Conservation (phyloP, 2,329 filamentous ascomycete species). For the Colletotrichum sp. region DNA sequence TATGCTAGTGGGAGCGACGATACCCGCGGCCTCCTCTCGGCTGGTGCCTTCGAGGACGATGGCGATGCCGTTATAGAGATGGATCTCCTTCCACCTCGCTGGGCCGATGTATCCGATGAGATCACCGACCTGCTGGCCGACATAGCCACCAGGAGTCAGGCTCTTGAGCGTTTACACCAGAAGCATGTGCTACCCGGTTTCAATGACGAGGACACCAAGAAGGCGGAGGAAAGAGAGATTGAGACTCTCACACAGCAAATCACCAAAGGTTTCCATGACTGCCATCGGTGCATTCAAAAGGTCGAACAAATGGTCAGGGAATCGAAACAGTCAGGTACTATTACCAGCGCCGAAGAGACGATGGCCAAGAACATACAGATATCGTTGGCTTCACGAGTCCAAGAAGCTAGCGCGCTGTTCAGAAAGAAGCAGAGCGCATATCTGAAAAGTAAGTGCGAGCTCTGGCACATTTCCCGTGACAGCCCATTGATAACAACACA, state of each 20-base stretch:
- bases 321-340: slow-evolving; percentile 71
- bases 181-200: slow-evolving; percentile 97
- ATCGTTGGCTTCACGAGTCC: slow-evolving; percentile 83
- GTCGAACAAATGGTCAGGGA: slow-evolving; percentile 89
- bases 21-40: slow-evolving; percentile 82
- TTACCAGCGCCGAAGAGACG: slow-evolving; percentile 84
- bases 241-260: slow-evolving; percentile 90
- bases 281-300: slow-evolving; percentile 85
- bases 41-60: slow-evolving; percentile 79
- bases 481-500: slow-evolving; percentile 39
- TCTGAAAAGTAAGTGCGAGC: slow-evolving; percentile 75
- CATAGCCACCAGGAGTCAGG: slow-evolving; percentile 82
- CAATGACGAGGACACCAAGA: slow-evolving; percentile 91
- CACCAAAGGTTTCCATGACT: slow-evolving; percentile 86
- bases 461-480: not conserved
- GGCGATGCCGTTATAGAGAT: slow-evolving; percentile 97
- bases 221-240: slow-evolving; percentile 86
- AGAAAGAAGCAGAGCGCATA: slow-evolving; percentile 98
- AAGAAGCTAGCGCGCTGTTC: slow-evolving; percentile 90
- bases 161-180: slow-evolving; percentile 90
- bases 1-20: slow-evolving; percentile 51
- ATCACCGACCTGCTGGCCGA: slow-evolving; percentile 82
- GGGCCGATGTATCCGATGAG: slow-evolving; percentile 95
- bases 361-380: slow-evolving; percentile 98
- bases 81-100: slow-evolving; percentile 92